Evolutionary conservation across 169 alveolate species (phyloP), one percentile per base, ranked within the genome.

Genomic region (Plasmodium vinckei): DNA sequence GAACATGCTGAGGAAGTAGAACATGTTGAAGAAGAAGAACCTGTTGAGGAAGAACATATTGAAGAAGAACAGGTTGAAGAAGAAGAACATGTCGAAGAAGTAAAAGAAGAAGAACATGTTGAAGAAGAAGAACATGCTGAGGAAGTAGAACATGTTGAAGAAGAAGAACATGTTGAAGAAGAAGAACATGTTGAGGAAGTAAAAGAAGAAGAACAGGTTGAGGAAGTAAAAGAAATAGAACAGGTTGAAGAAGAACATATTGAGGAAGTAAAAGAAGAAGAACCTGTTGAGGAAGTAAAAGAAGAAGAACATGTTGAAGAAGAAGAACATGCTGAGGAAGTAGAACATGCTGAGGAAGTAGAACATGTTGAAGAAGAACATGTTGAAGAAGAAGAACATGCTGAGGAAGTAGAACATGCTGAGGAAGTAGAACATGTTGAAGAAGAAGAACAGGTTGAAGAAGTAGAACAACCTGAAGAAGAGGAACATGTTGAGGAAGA

Each of bases 291-390:
- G n/a, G 10, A 54, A 56, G 12, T 49, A 27, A 51, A 19, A 17
- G 68, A 59, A 49, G 49, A 5, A 27, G 42, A 33, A 60, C 7
- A 17, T 10, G 87, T 23, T 5, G 59, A 1, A 27, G 86, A 72
- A 54, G 15, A 21, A n/a, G 86, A 46, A 25, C 57, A 4, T 0
- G 69, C 23, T 19, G n/a, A 2, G 0, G 12, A 56, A 56, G 12
- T 53, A 33, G 57, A 19, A 17, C 3, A 42, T 13, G 51, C 5
- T 71, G 47, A 54, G 53, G 3, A 3, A 5, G 53, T 19, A 4
- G 5, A 4, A 21, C 59, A 10, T 0, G 87, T 13, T 15, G 60
- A 13, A 27, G 60, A 17, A 9, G 75, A 9, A 68, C 5, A 10
- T n/a, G 57, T 17, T 13, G 12, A 0, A 54, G 71, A 19, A 60